Base-by-base conservation (phyloP, 129 eudicot species). In the Gnaphalium uliginosum region DNA sequence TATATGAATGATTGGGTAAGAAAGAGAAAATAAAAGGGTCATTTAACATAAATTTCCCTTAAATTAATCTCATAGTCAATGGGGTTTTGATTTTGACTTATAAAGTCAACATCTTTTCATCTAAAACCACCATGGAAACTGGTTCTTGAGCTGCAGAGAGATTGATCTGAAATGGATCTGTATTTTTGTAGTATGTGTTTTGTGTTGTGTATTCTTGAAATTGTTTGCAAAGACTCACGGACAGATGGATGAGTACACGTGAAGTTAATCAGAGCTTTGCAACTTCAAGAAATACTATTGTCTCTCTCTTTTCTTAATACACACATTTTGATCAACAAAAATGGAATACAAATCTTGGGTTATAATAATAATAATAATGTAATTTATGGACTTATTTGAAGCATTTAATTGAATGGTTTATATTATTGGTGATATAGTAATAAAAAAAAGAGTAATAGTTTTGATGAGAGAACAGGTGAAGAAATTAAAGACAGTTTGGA, bases 211-310 rank as follows among this genome's bases (percentile, higher is more conserved):
- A 69, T 61, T 61, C 50, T 37, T 78, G 48, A 51, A 8, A 73
- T 64, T 41, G 32, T 50, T 69, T 29, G 81, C 61, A 69, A 80
- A 66, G 75, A 79, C 75, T 73, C 63, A 67, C 54, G 75, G 83
- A 80, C 79, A 67, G 75, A 56, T 79, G 69, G 73, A 48, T 29
- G 62, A 73, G 64, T 67, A 21, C 83, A 80, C 83, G 83, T 80
- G 79, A 80, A 80, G 75, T 80, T 80, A 73, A 73, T 74, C 79
- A 80, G 83, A 73, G 83, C 83, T 80, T 80, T 73, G 79, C 69
- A 57, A 80, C 75, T 68, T 61, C 83, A 80, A 80, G 79, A 74
- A 66, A 80, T 59, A 80, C 65, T 24, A 29, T 32, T 33, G 7
- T 60, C 62, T 66, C 69, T 79, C 60, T 32, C 71, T 71, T 7